Conservation (phyloP, 495 filamentous ascomycete species). For the Hypoxylon rickii region DNA sequence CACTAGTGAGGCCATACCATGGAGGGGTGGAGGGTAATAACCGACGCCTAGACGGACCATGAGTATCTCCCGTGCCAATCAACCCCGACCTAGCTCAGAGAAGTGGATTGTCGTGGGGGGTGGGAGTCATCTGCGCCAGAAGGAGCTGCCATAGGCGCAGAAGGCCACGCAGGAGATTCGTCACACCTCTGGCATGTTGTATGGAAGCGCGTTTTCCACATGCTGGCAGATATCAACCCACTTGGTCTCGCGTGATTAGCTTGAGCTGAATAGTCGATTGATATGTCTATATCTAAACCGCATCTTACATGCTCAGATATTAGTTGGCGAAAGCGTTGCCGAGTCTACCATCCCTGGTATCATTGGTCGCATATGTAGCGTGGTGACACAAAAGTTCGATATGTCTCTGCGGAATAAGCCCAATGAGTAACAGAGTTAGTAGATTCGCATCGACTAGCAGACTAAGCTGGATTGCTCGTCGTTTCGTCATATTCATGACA, state of each 20-base stretch:
- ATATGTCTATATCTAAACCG: neutral
- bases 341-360: neutral
- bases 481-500: neutral
- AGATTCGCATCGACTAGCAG: too few species aligned
- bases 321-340: neutral
- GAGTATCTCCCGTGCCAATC: slow-evolving; percentile 25
- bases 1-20: slow-evolving; percentile 11
- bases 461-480: too few species aligned
- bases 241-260: slow-evolving; percentile 1
- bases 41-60: slow-evolving; percentile 18
- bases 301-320: neutral
- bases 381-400: neutral
- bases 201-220: neutral
- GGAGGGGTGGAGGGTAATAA: slow-evolving; percentile 16
- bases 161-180: slow-evolving; percentile 12
- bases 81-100: slow-evolving; percentile 14
- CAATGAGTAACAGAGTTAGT: too few species aligned
- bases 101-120: slow-evolving; percentile 32
- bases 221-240: slow-evolving; percentile 4
- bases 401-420: too few species aligned
- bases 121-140: slow-evolving; percentile 15
- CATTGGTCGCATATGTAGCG: neutral
- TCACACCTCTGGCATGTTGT: slow-evolving; percentile 11
- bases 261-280: neutral
- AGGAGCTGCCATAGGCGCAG: slow-evolving; percentile 7